phyloP scores from a whole-genome alignment of 352 stramenopile species.

The Phytophthora lateralis region DNA sequence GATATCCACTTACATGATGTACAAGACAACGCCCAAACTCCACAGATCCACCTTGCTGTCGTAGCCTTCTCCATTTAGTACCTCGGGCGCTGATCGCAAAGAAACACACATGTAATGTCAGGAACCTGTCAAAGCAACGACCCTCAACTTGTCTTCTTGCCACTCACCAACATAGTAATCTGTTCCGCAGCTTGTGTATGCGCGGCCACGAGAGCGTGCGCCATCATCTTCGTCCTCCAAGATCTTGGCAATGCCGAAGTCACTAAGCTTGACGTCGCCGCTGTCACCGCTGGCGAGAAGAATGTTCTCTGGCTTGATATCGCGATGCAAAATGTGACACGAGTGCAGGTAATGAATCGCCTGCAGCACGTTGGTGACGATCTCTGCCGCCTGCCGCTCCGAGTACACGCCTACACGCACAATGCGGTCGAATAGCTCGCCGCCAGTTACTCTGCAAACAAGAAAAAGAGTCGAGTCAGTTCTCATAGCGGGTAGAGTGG shows the following conservation, averaged over 20 bases:
- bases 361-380: constrained; percentile 73
- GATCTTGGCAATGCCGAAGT: constrained; percentile 88
- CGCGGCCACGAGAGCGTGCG: constrained; percentile 64
- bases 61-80: constrained; percentile 86
- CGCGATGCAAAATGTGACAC: constrained; percentile 81
- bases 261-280: constrained; percentile 78
- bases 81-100: constrained; percentile 62
- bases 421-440: constrained; percentile 86
- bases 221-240: constrained; percentile 81
- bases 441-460: constrained; percentile 69
- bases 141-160: background rate
- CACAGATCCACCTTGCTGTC: constrained; percentile 89
- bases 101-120: constrained; percentile 6
- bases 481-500: background rate
- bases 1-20: constrained; percentile 75
- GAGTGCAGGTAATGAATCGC: constrained; percentile 80
- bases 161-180: constrained; percentile 87
- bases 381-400: constrained; percentile 78
- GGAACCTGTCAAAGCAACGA: background rate
- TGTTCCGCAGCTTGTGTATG: constrained; percentile 88
- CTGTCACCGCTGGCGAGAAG: constrained; percentile 77
- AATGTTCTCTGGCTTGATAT: constrained; percentile 89
- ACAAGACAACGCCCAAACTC: constrained; percentile 87
- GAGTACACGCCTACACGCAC: constrained; percentile 84
- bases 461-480: background rate